Conservation (phyloP, 1,284 basidiomycete genomes). For the Dichomitus squalens region DNA sequence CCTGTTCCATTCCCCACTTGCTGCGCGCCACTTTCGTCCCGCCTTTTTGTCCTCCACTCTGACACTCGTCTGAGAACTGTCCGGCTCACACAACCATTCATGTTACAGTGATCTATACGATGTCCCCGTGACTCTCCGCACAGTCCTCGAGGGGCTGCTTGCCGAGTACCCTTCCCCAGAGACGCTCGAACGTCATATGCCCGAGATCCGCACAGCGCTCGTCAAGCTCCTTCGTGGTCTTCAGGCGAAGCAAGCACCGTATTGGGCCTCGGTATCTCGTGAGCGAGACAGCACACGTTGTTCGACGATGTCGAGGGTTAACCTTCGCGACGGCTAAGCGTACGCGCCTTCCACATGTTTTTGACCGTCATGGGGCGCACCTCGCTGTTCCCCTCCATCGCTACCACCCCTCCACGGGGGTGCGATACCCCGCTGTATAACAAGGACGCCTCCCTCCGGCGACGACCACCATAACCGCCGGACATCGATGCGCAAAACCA, state of each 20-base stretch:
- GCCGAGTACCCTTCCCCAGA: conserved; percentile 81
- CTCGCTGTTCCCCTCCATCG: background rate
- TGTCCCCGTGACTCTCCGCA: conserved; percentile 80
- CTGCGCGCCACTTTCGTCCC: no score
- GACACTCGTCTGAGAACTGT: background rate
- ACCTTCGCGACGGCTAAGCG: conserved; percentile 11
- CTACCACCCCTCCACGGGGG: conserved; percentile 3
- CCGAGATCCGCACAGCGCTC: conserved; percentile 80
- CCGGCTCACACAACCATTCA: conserved; percentile 1
- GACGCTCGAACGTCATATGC: conserved; percentile 76
- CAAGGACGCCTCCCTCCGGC: conserved; percentile 1
- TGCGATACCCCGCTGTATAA: conserved; percentile 20
- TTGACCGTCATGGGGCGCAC: background rate
- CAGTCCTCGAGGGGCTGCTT: conserved; percentile 83
- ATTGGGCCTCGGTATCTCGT: conserved; percentile 34
- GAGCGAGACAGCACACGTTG: conserved; percentile 6
- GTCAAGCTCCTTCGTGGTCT: conserved; percentile 83
- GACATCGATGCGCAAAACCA: conserved; percentile 3
- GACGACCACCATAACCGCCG: conserved; percentile 1
- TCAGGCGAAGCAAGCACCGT: conserved; percentile 81
- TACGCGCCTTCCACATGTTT: background rate
- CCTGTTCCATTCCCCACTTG: no score
- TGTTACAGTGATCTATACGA: conserved; percentile 76
- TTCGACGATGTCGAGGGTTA: background rate
- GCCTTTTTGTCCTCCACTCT: no score